phyloP scores from a whole-genome alignment of 2,329 filamentous ascomycete genomes.

The Ascochyta clinopodiicola region DNA sequence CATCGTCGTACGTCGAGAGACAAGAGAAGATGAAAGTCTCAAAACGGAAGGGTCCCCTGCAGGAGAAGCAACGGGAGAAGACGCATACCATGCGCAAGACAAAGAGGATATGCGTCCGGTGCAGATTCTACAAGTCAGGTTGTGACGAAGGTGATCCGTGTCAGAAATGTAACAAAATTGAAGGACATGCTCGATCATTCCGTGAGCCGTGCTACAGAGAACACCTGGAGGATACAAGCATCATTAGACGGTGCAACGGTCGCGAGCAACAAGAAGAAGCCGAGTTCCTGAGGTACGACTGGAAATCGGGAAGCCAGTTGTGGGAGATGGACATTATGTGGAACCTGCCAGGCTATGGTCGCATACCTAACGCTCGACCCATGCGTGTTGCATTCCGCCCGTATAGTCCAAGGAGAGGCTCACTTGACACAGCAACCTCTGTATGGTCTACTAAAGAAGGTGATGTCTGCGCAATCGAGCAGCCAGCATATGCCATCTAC shows the following conservation, averaged over 20 bases:
- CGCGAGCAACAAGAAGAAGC: slow-evolving; percentile 45
- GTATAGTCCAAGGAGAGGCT: slow-evolving; percentile 36
- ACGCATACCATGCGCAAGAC: slow-evolving; percentile 46
- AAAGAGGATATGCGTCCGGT: slow-evolving; percentile 42
- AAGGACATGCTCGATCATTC: slow-evolving; percentile 40
- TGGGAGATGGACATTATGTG: slow-evolving; percentile 44
- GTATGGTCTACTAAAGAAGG: slow-evolving; percentile 42
- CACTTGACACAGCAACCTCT: slow-evolving; percentile 38
- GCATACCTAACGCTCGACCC: slow-evolving; percentile 31
- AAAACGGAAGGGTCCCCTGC: slow-evolving; percentile 38
- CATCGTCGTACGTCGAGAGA: slow-evolving; percentile 42
- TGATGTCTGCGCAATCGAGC: slow-evolving; percentile 32
- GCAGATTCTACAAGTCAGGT: slow-evolving; percentile 45
- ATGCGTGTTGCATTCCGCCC: slow-evolving; percentile 37
- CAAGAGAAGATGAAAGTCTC: slow-evolving; percentile 44
- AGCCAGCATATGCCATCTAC: slow-evolving; percentile 45
- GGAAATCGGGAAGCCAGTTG: slow-evolving; percentile 32
- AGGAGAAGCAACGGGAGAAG: slow-evolving; percentile 38
- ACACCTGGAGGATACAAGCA: slow-evolving; percentile 39
- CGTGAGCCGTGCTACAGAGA: slow-evolving; percentile 43
- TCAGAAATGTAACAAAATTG: slow-evolving; percentile 40
- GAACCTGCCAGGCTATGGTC: slow-evolving; percentile 45
- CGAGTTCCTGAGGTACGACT: slow-evolving; percentile 41
- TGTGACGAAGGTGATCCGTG: slow-evolving; percentile 45
- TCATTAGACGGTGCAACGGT: slow-evolving; percentile 45